Base-by-base conservation (phyloP, 495 filamentous ascomycete genomes). In the Aspergillus biplanus region DNA sequence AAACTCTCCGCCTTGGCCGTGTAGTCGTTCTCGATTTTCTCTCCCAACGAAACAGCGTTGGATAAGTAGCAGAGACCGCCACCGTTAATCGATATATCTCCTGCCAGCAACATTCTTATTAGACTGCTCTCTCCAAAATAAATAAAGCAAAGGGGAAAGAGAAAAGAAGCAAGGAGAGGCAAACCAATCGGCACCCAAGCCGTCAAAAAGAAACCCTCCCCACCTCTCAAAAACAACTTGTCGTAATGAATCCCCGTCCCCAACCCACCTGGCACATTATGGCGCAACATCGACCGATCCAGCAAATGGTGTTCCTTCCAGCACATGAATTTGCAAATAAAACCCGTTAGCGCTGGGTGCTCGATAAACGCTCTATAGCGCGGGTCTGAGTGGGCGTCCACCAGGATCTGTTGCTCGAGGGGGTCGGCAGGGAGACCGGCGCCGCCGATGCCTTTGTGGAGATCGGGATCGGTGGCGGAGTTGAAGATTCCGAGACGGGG, bases 171-270 rank as follows among this genome's bases (percentile, higher is more conserved):
- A 15, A 12, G 39, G 8, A 44, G 4, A 44, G 11, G 8, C n/a
- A 57, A 34, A 70, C 68, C 84, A 34, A 86, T 84, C 1, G 83
- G 83, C 0, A 85, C 81, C 85, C 84, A 87, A 2, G 82, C 82
- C 13, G 83, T 86, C n/a, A 86, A 60, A 56, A 75, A 78, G 6
- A 76, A 81, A 5, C 77, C 71, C n/a, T 80, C 75, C 2, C 82
- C 83, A 44, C 77, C 67, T 13, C 84, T 69, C 6, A 87, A 71
- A 64, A 86, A 87, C 7, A 83, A 77, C 65, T 84, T 83, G 54
- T 87, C 84, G 56, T 86, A 86, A 61, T 86, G 85, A 0, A 86
- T 79, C 1, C 80, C 82, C 15, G 82, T 86, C 18, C 82, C 79
- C 48, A 77, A 69, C 9, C 77, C 79, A 16, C 78, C 73, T 3